Evolutionary conservation across 208 protist genomes (phyloP).

Genomic region (Crithidia mellificae): DNA sequence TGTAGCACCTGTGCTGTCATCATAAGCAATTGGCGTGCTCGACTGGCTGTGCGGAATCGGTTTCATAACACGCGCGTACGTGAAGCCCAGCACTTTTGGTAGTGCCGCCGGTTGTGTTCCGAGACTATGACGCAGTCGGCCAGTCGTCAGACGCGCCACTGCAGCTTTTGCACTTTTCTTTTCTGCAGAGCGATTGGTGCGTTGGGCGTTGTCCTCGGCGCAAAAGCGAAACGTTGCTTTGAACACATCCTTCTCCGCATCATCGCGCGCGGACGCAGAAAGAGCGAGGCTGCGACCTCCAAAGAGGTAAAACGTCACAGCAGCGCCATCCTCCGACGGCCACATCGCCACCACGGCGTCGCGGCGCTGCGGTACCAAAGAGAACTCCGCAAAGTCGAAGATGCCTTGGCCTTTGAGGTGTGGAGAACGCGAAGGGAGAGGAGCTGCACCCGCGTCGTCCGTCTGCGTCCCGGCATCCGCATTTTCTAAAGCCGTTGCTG

Average conservation of each 20-base stretch:
- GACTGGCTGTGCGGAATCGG: neutral
- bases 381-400: neutral
- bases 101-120: neutral
- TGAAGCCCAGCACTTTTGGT: constrained; percentile 9
- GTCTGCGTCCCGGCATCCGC: neutral
- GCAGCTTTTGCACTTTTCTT: no score
- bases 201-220: neutral
- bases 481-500: no score
- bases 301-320: constrained; percentile 10
- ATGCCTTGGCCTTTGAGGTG: neutral
- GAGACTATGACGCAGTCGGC: neutral
- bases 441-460: neutral
- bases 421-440: neutral
- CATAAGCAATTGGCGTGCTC: neutral
- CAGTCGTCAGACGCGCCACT: neutral
- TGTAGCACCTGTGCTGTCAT: neutral
- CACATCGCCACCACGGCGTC: constrained; percentile 15
- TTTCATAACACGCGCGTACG: constrained; percentile 12
- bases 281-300: neutral
- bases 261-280: neutral
- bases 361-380: constrained; percentile 3
- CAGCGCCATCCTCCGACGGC: neutral
- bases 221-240: constrained; percentile 1
- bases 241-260: constrained; percentile 8
- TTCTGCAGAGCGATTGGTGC: neutral